Evolutionary conservation across 2,329 filamentous ascomycete genomes (phyloP).

Genomic region (Tympanopsis confertula): DNA sequence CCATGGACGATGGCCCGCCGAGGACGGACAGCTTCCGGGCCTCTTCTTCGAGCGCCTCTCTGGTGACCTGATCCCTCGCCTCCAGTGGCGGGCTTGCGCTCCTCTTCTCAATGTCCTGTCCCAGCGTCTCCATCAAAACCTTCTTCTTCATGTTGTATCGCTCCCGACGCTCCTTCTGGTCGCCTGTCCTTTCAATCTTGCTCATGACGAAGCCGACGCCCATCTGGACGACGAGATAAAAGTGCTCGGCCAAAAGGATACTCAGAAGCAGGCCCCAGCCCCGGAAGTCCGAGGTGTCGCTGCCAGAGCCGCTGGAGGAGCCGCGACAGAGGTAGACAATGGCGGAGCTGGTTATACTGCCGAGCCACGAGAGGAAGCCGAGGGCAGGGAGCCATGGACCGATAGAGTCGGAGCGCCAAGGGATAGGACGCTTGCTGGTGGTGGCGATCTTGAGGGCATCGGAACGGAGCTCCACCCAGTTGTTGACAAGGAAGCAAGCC

Average conservation of each 20-base stretch:
- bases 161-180: background rate
- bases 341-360: conserved; percentile 51
- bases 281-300: too few species aligned
- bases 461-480: conserved; percentile 56
- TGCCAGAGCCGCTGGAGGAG: background rate
- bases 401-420: conserved; percentile 53
- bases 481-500: conserved; percentile 52
- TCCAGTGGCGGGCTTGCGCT: background rate
- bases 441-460: conserved; percentile 59
- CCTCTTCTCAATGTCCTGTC: background rate
- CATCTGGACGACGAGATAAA: background rate
- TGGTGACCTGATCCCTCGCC: background rate
- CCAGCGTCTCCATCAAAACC: background rate
- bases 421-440: conserved; percentile 53
- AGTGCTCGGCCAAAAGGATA: background rate
- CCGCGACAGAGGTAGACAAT: conserved; percentile 42
- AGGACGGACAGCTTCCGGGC: background rate
- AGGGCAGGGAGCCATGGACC: conserved; percentile 54
- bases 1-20: background rate
- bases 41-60: background rate
- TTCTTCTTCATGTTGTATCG: background rate
- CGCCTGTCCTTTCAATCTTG: background rate
- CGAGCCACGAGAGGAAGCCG: conserved; percentile 54
- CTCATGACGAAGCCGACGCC: background rate
- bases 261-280: background rate